A percentile compares a stretch with the other conserved stretches of the same genome.
phyloP scores from a whole-genome alignment of 139 green algal genomes.

The Haematococcus sp. region DNA sequence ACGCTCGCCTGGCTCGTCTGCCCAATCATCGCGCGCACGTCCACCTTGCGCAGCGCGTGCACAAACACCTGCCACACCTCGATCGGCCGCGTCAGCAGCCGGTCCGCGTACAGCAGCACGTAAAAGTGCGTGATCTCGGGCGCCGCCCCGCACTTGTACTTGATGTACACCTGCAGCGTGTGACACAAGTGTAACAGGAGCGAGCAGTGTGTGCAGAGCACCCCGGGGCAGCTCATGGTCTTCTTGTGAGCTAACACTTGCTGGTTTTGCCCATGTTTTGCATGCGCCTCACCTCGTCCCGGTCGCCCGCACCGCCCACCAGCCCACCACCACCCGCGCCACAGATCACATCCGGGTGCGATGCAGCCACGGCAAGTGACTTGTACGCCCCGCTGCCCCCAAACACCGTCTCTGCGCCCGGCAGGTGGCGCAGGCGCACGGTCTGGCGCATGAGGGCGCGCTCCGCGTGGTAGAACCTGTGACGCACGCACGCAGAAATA shows the following conservation, averaged over 20 bases:
- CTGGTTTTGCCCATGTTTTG: too few relatives aligned
- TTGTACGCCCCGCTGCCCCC: conserved; percentile 13
- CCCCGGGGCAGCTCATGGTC: too few relatives aligned
- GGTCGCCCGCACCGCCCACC: conserved; percentile 13
- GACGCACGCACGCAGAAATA: neutral
- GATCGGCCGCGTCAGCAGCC: conserved; percentile 40
- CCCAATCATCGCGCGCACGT: conserved; percentile 56
- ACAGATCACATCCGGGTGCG: conserved; percentile 40
- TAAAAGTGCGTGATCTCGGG: conserved; percentile 53
- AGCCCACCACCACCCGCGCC: conserved; percentile 30
- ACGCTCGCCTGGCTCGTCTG: conserved; percentile 53
- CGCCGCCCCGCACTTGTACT: conserved; percentile 47
- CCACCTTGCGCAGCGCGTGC: conserved; percentile 54
- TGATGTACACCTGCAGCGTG: conserved; percentile 34
- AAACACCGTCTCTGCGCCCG: conserved; percentile 18
- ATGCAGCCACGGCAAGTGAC: conserved; percentile 24
- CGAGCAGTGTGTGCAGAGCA: too few relatives aligned
- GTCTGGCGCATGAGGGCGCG: conserved; percentile 40
- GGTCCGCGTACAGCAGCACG: conserved; percentile 55
- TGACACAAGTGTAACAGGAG: too few relatives aligned
- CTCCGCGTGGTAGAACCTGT: conserved; percentile 48
- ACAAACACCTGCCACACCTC: conserved; percentile 64
- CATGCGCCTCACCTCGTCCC: conserved; percentile 44
- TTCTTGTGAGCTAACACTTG: too few relatives aligned
- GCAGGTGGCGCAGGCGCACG: conserved; percentile 23